phyloP scores from a whole-genome alignment of 2,329 filamentous ascomycete species.

The Fusarium algeriense region DNA sequence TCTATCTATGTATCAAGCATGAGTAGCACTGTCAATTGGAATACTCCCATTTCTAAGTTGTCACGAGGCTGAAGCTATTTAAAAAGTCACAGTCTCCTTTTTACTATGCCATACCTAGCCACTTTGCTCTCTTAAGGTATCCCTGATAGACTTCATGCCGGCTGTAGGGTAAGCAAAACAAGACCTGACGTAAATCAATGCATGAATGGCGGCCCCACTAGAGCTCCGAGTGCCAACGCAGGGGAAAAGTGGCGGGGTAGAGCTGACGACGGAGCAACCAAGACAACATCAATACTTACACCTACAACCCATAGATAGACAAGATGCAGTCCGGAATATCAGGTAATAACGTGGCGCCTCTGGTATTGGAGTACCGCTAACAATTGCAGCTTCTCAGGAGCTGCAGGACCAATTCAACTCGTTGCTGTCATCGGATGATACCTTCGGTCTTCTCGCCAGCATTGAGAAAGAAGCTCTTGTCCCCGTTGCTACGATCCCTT shows the following conservation, averaged over 20 bases:
- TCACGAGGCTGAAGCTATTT: no score
- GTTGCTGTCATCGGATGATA: constrained; percentile 70
- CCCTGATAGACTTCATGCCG: no score
- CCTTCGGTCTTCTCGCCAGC: constrained; percentile 78
- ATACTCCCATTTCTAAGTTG: no score
- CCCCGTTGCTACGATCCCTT: constrained; percentile 67
- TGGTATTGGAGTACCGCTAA: constrained; percentile 4
- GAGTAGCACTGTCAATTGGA: no score
- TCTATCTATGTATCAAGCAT: no score
- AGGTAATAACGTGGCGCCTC: constrained; percentile 59
- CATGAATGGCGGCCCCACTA: constrained; percentile 37
- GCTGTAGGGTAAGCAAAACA: constrained; percentile 36
- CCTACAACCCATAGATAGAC: constrained; percentile 9
- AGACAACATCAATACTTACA: constrained; percentile 29
- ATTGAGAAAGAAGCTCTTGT: constrained; percentile 77
- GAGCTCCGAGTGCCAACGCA: constrained; percentile 35
- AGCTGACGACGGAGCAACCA: constrained; percentile 39
- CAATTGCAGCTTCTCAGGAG: constrained; percentile 76
- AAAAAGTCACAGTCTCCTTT: no score
- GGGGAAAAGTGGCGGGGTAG: constrained; percentile 45
- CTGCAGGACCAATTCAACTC: constrained; percentile 79
- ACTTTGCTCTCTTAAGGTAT: no score
- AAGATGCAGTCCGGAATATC: constrained; percentile 84
- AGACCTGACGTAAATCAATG: constrained; percentile 13
- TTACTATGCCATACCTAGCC: no score